Base-by-base conservation (phyloP, 495 filamentous ascomycete genomes). In the Penicillium malachiteum region DNA sequence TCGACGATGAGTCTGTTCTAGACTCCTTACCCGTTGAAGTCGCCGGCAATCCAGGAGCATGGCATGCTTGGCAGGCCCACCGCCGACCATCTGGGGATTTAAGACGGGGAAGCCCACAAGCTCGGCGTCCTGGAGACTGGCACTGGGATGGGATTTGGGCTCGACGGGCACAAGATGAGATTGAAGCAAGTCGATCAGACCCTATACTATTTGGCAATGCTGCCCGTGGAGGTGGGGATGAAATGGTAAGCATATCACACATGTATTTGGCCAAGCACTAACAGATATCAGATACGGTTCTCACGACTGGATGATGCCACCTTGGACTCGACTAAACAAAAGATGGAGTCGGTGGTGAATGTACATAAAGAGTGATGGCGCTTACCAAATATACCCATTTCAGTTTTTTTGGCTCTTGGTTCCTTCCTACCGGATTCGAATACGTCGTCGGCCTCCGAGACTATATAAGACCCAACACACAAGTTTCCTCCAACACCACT, bases 121-220 rank as follows among this genome's bases (percentile, higher is more conserved):
- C 77, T 41, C 81, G 85, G 47, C 78, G 80, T 30, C 88, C 89
- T 2, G 89, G 86, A 12, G 88, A 94, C 55, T 96, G 92, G 92
- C 93, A 92, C 67, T 96, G 92, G 92, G 91, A 96, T 69, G 92
- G 91, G 1, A 92, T 96, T 7, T 96, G 92, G 92, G 88, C 90
- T 57, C 83, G 89, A 52, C 79, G 92, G 35, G 91, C 92, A 1
- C 86, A 83, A 66, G 85, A 83, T 67, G 88, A 88, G 31, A 81
- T 96, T 21, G 79, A 87, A 45, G 79, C 77, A n/a, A 92, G 89
- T 65, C 71, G 87, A 50, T 87, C 89, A 3, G 91, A 96, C 56
- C 72, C 83, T 5, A 87, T 87, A 13, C 67, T 96, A 45, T 96
- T 83, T 75, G 90, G 89, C 21, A 78, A 76, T 54, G 70, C 77